Base-by-base conservation (phyloP, 352 stramenopile genomes). In the Phytophthora hibernalis region DNA sequence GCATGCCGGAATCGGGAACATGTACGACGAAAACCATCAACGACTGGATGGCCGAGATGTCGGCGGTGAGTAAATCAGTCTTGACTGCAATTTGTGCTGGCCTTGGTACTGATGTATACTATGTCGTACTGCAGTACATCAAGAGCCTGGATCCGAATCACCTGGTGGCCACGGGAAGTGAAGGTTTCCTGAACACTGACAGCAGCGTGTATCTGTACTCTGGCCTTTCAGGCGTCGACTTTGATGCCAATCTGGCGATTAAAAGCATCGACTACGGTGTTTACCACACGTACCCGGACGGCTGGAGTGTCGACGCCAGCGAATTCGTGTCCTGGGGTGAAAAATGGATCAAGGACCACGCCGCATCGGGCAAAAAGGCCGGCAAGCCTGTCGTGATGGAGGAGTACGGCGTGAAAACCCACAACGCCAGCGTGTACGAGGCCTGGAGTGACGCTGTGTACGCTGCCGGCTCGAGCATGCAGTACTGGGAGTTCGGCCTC, bases 161-260 rank as follows among this genome's bases (percentile, higher is more conserved):
- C 44, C 59, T 77, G 15, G 70, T 74, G 37, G 65, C 70, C 6
- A 56, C 65, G 0, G 70, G 70, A 57, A 72, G 62, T 9, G 70
- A 77, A n/a, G 70, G 64, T 3, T 77, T 77, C 65, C 61, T 77
- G 70, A 77, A 77, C 52, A 77, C 70, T 5, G 63, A 76, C 55
- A 77, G 44, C 24, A 77, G 65, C 15, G 64, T 74, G n/a, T 77
- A 77, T 20, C 59, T 71, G 22, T 77, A 77, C 54, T 77, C 70
- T 1, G 70, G 65, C 33, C 70, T 65, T 9, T 76, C 68, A 2
- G 70, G 70, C 35, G 70, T 77, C 16, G 70, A 77, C 45, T 77
- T 74, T 15, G 70, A 77, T 47, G 70, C 65, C 21, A 60, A 74
- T 43, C 20, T 77, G 26, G 64, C 64, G 3, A 72, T 77, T 24